Base-by-base conservation (phyloP, 2,329 filamentous ascomycete species). In the Colletotrichum euphorbiae region DNA sequence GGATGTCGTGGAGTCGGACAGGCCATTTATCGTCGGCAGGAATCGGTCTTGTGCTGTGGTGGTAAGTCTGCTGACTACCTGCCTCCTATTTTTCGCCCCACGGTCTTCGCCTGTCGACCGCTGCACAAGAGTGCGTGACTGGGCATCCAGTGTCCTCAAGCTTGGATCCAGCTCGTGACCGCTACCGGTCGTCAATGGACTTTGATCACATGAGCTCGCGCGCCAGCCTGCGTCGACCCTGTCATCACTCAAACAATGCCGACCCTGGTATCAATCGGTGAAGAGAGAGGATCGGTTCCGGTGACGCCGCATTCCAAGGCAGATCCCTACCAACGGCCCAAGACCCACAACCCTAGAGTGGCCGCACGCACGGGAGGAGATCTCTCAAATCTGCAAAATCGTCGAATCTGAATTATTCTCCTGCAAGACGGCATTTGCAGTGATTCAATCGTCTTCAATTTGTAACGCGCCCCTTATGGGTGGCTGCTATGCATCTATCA, bases 61-160 rank as follows among this genome's bases (percentile, higher is more conserved):
- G 59, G 65, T 38, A 67, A 43, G 52, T 56, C 61, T 69, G 66
- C 66, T 61, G 61, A 65, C 62, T 38, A 36, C 31, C 43, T 65
- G 55, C 40, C 12, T 38, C 48, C 48, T 52, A 36, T 65, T 60
- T 54, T 67, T 60, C 46, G 45, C 52, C 65, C 46, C 55, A 31
- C 33, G 55, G 36, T 36, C 33, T 21, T 52, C 46, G 40, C 38
- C 33, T 56, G 42, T 57, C 55, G 36, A 54, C 66, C 62, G 62
- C 62, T 33, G 19, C 48, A 31, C 46, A 42, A 55, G 36, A 36
- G 45, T 38, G 36, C 13, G 43, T 21, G 48, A 48, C 31, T 64
- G 63, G 43, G 31, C 40, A 24, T 24, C 24, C 24, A 24, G 24
- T 24, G 24, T 24, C 24, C 24, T 24, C 24, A 3, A 24, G 24